Evolutionary conservation across 352 stramenopile species (phyloP), one percentile per base, ranked within the genome.

Genomic region (Pythium angustatum): DNA sequence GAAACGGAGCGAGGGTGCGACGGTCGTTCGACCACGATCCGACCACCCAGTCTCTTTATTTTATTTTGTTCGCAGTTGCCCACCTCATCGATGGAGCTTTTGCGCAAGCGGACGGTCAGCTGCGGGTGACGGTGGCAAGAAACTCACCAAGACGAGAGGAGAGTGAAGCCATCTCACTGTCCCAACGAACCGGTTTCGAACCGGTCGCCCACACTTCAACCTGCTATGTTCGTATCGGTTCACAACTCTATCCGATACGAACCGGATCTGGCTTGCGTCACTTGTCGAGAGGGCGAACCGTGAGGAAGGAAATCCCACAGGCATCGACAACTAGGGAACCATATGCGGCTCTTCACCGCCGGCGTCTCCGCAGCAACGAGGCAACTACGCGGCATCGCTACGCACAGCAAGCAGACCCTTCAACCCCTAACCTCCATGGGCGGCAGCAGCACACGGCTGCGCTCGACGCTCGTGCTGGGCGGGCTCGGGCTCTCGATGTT

Each of bases 401-500:
- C 51, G 9, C n/a, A 50, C 3, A 3, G 43, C 53, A 12, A 30
- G 21, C 36, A 28, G 4, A 12, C 40, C 21, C 19, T 36, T 41
- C 36, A 33, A 53, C 8, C 41, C 56, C 52, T 60, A 21, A 9
- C 49, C 49, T 50, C 36, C 34, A 22, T 36, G 1, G 33, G 51
- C 36, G 24, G 15, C 28, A 26, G 50, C 28, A 21, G 24, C 11
- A 17, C 50, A 6, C n/a, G 64, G 17, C 19, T 67, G 14, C 66
- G 66, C 28, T 62, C 62, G 45, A 72, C 66, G 28, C 66, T 72
- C 26, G 27, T 72, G 47, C 45, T 73, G 9, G 62, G 66, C 22
- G 61, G 66, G 15, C 45, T 73, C 31, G 66, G 66, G 11, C 66
- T 73, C 47, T 73, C 66, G 26, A 62, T 73, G 54, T 61, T 73